Percentiles rank a stretch among this genome's conserved stretches.
These are phyloP conservation scores for Cryptococcus sp. DNA, from an alignment of 1,284 basidiomycete species.

Conservation along the genomic window DNA sequence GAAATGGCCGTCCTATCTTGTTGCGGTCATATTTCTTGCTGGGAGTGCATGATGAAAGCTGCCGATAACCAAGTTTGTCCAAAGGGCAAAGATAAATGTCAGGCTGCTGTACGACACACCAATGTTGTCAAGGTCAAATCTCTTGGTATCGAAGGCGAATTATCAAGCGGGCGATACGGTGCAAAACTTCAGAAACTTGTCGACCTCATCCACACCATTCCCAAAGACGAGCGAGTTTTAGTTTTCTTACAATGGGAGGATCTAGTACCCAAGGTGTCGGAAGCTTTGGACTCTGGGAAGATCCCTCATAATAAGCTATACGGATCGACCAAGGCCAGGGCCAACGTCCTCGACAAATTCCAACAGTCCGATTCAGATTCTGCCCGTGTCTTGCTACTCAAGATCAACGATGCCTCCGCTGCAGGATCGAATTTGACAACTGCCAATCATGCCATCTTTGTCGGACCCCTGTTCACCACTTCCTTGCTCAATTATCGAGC, in stretches of 20 bases:
- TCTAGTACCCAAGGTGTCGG: constrained; percentile 81
- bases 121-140: constrained; percentile 79
- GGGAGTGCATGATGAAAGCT: constrained; percentile 63
- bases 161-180: constrained; percentile 73
- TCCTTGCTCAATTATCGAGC: constrained; percentile 76
- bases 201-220: constrained; percentile 72
- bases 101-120: constrained; percentile 65
- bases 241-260: constrained; percentile 94
- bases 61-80: constrained; percentile 79
- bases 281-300: constrained; percentile 67
- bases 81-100: constrained; percentile 59
- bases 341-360: constrained; percentile 76
- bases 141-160: constrained; percentile 76
- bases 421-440: constrained; percentile 87
- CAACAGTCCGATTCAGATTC: constrained; percentile 62
- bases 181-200: constrained; percentile 83
- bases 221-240: constrained; percentile 72
- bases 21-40: constrained; percentile 82
- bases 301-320: constrained; percentile 76
- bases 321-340: constrained; percentile 70
- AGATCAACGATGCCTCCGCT: constrained; percentile 89
- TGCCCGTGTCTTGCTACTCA: constrained; percentile 72
- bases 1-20: constrained; percentile 81
- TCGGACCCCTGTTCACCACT: constrained; percentile 79
- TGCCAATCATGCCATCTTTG: constrained; percentile 91